Evolutionary conservation across 345 rosid species (phyloP).

Genomic region (Cardiospermum halicacabum): DNA sequence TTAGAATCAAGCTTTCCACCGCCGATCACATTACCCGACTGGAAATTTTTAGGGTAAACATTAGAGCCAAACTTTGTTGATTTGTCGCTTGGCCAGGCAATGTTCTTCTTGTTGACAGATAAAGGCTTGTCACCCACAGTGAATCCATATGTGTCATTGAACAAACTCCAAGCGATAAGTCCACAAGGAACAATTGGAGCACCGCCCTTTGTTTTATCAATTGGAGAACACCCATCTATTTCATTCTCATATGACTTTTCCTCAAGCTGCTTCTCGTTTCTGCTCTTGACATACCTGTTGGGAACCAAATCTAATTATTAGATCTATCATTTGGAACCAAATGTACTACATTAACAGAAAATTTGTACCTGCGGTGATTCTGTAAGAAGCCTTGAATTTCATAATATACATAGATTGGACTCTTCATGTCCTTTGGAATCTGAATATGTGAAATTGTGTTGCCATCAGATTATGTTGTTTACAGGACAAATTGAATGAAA

Average conservation of each 20-base stretch:
- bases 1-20: constrained; percentile 40
- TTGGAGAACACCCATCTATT: constrained; percentile 32
- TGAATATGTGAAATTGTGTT: no score
- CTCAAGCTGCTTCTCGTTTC: constrained; percentile 45
- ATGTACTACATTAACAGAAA: no score
- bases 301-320: no score
- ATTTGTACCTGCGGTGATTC: constrained; percentile 64
- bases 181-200: constrained; percentile 49
- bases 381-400: constrained; percentile 68
- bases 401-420: constrained; percentile 59
- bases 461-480: no score
- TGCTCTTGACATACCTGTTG: constrained; percentile 55
- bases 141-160: constrained; percentile 49
- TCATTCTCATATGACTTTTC: constrained; percentile 20
- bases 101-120: constrained; percentile 34
- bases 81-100: constrained; percentile 50
- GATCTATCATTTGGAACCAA: no score
- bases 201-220: not conserved
- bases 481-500: not conserved
- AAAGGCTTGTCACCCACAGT: constrained; percentile 17
- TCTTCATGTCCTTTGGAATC: constrained; percentile 58
- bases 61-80: constrained; percentile 37
- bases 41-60: constrained; percentile 48
- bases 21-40: constrained; percentile 30
- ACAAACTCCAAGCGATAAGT: constrained; percentile 56